phyloP scores from a whole-genome alignment of 352 stramenopile species.

The Discostella stelligera region DNA sequence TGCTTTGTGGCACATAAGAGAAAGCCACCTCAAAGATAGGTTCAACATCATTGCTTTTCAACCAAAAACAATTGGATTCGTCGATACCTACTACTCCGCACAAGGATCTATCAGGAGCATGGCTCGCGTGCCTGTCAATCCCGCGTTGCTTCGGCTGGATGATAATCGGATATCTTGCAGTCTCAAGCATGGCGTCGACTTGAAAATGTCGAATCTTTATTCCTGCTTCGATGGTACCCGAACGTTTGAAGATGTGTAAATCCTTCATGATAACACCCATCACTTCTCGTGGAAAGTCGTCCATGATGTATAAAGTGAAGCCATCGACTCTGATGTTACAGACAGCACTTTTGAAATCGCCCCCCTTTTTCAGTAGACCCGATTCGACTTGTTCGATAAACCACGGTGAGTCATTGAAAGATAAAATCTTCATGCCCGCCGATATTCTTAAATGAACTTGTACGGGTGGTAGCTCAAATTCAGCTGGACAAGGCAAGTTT shows the following conservation, averaged over 20 bases:
- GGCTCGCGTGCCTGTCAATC: conserved; percentile 37
- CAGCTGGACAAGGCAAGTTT: conserved; percentile 33
- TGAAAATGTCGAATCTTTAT: conserved; percentile 57
- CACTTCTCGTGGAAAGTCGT: conserved; percentile 59
- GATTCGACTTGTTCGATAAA: conserved; percentile 42
- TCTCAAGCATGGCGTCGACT: conserved; percentile 58
- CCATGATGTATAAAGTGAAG: conserved; percentile 55
- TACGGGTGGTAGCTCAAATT: conserved; percentile 2
- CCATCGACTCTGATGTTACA: conserved; percentile 53
- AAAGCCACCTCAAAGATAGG: conserved; percentile 51
- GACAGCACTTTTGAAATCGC: conserved; percentile 47
- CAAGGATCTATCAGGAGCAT: background rate
- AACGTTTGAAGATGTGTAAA: conserved; percentile 53
- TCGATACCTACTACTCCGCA: conserved; percentile 11
- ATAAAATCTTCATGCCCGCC: conserved; percentile 58
- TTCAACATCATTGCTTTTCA: conserved; percentile 35
- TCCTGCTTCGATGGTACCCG: conserved; percentile 47
- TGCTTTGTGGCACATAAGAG: conserved; percentile 46
- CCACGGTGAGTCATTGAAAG: conserved; percentile 58
- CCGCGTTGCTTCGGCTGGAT: conserved; percentile 51
- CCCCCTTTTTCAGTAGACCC: conserved; percentile 50
- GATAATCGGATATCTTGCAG: conserved; percentile 63
- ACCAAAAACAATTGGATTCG: conserved; percentile 49
- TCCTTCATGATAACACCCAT: conserved; percentile 52
- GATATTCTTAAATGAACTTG: conserved; percentile 47